Conservation (phyloP, 257 asterid genomes). For the Petrea volubilis region DNA sequence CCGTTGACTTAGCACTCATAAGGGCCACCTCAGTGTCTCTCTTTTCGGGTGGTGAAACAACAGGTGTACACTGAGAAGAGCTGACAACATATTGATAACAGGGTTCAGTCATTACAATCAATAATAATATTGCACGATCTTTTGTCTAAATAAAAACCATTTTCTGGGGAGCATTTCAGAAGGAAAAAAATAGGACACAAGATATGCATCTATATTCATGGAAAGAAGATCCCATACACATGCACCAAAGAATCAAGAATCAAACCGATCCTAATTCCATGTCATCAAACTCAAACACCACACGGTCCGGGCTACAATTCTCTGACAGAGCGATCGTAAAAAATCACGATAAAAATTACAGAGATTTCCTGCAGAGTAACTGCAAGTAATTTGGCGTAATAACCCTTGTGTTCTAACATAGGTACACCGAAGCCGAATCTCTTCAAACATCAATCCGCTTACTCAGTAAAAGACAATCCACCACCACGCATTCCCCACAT, state of each 20-base stretch:
- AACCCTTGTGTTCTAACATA: background rate
- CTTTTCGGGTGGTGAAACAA: conserved; percentile 20
- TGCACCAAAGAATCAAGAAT: background rate
- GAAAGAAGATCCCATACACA: background rate
- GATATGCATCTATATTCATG: background rate
- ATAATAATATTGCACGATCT: background rate
- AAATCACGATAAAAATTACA: background rate
- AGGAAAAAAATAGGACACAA: background rate
- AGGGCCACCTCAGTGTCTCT: conserved; percentile 25
- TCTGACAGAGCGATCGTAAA: background rate
- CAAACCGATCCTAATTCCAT: background rate
- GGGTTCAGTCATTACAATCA: background rate
- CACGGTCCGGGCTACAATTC: too few relatives aligned
- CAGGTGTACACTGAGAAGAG: conserved; percentile 25
- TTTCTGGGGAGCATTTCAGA: background rate
- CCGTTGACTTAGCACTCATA: conserved; percentile 25
- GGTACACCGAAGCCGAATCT: background rate
- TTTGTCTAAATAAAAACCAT: background rate
- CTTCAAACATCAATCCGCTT: background rate
- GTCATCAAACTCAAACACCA: background rate
- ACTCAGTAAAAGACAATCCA: background rate
- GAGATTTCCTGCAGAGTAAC: background rate
- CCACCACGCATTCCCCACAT: too few relatives aligned
- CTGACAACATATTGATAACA: conserved; percentile 4
- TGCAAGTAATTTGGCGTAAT: background rate